Evolutionary conservation across 805 yeast species (phyloP), one percentile per base, ranked within the genome.

Genomic region (Nakazawaea wickerhamii): DNA sequence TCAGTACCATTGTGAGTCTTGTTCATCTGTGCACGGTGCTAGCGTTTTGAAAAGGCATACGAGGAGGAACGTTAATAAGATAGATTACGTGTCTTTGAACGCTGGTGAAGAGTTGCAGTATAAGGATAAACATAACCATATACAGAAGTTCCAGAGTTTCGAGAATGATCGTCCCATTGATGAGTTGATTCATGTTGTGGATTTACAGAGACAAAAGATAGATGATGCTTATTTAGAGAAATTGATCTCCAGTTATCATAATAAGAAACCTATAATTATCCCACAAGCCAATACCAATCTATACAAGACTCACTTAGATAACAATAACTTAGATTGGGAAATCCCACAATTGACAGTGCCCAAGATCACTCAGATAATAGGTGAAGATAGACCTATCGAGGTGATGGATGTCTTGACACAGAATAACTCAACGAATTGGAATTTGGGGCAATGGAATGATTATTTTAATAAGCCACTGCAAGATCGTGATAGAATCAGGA

Each of bases 371-470:
- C 70, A 71, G 4, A 55, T 68, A 10, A 71, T 87, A 21, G 96
- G 95, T 0, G 73, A 62, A 4, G 83, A 79, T 30, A 62, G 64
- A 4, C 72, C 71, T 1, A 73, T 89, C 1, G 95, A 86, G 43
- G 95, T 89, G 1, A 86, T 89, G 91, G 96, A 89, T 57, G 95
- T 87, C 3, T 68, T 84, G 18, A 81, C 95, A 0, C 96, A 89
- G 53, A 81, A 82, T 43, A 73, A 77, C 30, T 55, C 67, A 10
- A 77, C 81, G 0, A 71, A 73, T 10, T 88, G 95, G 96, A 69
- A 73, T 15, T 59, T 88, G 65, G 71, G 71, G 1, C 69, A 67
- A 47, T 89, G 96, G 96, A 64, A 78, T 42, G 81, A 83, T 28
- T 89, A 88, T 58, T 86, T 78, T 59, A 59, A 67, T 20, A 55